Evolutionary conservation across 441 rosid species (phyloP), one percentile per base, ranked within the genome.

Genomic region (Adansonia grandidieri): DNA sequence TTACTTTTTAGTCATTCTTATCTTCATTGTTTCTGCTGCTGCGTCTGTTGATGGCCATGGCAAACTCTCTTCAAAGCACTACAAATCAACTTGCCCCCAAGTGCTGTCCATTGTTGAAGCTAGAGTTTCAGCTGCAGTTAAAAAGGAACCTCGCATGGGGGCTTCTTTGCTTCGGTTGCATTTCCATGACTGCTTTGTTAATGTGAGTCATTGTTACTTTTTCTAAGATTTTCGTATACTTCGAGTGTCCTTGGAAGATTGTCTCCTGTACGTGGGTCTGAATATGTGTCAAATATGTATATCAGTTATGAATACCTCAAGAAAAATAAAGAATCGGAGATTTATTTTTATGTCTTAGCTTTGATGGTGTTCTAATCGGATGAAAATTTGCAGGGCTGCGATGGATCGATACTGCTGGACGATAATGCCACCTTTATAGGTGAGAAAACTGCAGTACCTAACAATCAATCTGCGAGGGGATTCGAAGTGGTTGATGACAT

Each of bases 91-190:
- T 3, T 80, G 87, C 82, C 86, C 87, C 2, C 3, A 80, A 32
- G 83, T 56, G 2, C 63, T 66, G n/a, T 40, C 81, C 0, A 80
- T 85, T 20, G 73, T 84, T 42, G 3, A 71, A 32, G 70, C 44
- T 19, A 78, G 70, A 48, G 82, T 81, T 3, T 66, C 1, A 9
- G 75, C 73, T 3, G 84, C 79, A 6, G 50, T 82, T 19, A 75
- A 45, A 15, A 80, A 78, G 8, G 82, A 86, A 58, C 45, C 87
- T 1, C 81, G 86, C 0, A 70, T 79, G 19, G 86, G 84, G 4
- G 86, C 89, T 8, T 84, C 89, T 85, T 82, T 74, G n/a, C 85
- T 90, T 9, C 87, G 91, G 53, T 79, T 90, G 15, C 90, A 87
- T 66, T 86, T 86, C 85, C 86, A 84, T 56, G 89, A 87, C 75